Percentiles rank a stretch among this genome's conserved stretches.
phyloP scores from a whole-genome alignment of 306 rosid species.

The Benincasa hispida region DNA sequence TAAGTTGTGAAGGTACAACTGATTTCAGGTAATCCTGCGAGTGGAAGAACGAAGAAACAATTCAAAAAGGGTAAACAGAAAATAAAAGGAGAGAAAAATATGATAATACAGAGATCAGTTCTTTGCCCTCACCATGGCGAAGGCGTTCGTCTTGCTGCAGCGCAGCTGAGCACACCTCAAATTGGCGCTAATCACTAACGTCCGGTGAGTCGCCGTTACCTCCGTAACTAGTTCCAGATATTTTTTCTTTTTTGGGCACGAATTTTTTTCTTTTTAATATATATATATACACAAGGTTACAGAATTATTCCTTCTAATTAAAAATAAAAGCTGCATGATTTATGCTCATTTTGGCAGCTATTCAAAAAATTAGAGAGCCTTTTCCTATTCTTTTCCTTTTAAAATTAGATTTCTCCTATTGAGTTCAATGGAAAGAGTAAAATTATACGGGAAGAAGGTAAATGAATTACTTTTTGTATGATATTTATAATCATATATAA shows the following conservation, averaged over 20 bases:
- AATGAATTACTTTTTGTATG: background rate
- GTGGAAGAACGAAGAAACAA: background rate
- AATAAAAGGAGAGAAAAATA: no score
- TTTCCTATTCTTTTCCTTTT: no score
- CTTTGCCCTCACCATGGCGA: slow-evolving; percentile 10
- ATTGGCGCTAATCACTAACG: background rate
- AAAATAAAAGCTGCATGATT: no score
- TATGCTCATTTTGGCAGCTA: no score
- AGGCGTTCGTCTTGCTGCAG: background rate
- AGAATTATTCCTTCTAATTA: no score
- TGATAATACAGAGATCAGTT: background rate
- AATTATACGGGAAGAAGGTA: no score
- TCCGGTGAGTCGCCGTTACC: background rate
- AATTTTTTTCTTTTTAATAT: background rate
- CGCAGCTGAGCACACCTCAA: background rate
- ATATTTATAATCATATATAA: background rate
- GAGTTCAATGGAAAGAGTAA: no score
- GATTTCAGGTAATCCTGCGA: slow-evolving; percentile 87
- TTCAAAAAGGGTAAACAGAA: background rate
- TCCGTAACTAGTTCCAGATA: background rate
- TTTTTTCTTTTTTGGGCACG: background rate
- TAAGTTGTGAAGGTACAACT: slow-evolving; percentile 78
- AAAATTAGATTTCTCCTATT: no score
- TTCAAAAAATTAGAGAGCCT: no score
- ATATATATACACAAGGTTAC: no score